Evolutionary conservation across 1,284 basidiomycete species (phyloP), one percentile per base, ranked within the genome.

Genomic region (Cutaneotrichosporon spelunceum): DNA sequence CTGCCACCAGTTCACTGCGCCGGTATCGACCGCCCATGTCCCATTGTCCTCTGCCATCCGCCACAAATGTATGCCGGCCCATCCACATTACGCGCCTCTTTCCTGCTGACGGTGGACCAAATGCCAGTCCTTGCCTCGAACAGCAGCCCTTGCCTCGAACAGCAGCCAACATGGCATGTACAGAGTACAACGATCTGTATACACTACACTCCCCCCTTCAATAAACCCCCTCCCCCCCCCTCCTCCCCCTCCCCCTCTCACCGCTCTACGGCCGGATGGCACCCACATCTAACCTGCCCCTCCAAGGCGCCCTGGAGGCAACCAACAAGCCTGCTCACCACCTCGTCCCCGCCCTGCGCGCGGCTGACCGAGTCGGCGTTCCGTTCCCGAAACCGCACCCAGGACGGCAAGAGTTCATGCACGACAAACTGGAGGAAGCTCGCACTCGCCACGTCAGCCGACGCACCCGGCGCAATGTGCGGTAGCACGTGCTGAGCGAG

Each of bases 371-470:
- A 33, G 11, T 53, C 52, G 34, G 16, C 33, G 6, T 34, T 36
- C 13, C 52, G 9, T 11, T 21, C 52, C 21, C 52, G 33, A 21
- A 53, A 53, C 21, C 52, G 21, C 11, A 21, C 13, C 52, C 52
- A 53, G n/a, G 21, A 24, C 7, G 52, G 52, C 52, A 53, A 14
- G 21, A 53, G 52, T 21, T 53, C 52, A 23, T 53, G 52, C 10
- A 36, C 52, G 1, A 36, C 52, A 27, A 53, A 53, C 34, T 53
- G 52, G 23, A 53, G 21, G 23, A 53, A 53, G 33, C 33, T 36
- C 9, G 23, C 52, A 9, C n/a, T 21, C 33, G 52, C 52, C 9
- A 53, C 34, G 23, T 53, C 52, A 7, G 33, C 11, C 7, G 29
- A 34, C 3, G 24, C 13, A 4, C 34, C 52, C 21, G 52, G 52